Conservation (phyloP, 306 rosid species). For the Boehmeria nivea region DNA sequence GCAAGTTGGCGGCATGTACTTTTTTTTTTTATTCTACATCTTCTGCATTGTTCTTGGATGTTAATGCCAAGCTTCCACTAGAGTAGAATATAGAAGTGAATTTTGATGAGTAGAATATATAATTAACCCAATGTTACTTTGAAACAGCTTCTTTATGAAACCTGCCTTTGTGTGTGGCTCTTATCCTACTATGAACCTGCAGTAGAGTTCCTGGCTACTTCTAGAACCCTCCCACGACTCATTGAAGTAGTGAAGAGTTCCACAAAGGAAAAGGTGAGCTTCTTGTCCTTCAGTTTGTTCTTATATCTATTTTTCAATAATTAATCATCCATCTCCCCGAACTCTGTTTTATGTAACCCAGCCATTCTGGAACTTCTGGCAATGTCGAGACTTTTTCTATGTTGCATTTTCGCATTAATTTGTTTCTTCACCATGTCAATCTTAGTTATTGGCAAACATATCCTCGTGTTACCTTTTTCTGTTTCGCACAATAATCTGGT, state of each 20-base stretch:
- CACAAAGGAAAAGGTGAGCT: constrained; percentile 91
- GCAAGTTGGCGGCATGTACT: too few species aligned
- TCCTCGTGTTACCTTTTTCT: too few species aligned
- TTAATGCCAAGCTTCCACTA: background rate
- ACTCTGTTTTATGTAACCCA: too few species aligned
- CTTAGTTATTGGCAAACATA: background rate
- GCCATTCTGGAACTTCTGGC: too few species aligned
- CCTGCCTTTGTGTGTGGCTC: constrained; percentile 94
- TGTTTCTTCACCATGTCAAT: too few species aligned
- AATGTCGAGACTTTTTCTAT: too few species aligned
- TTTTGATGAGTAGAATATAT: background rate
- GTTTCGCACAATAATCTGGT: constrained; percentile 4
- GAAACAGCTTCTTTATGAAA: constrained; percentile 87
- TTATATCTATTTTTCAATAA: background rate
- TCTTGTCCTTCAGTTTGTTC: constrained; percentile 13
- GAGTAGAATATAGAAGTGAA: background rate
- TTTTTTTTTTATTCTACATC: too few species aligned
- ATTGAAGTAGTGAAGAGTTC: constrained; percentile 86
- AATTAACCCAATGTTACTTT: constrained; percentile 23
- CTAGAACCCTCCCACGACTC: constrained; percentile 86
- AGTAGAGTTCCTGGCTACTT: constrained; percentile 83
- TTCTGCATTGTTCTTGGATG: background rate
- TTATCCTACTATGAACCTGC: constrained; percentile 95
- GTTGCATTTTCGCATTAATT: too few species aligned
- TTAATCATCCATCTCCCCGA: too few species aligned